Percentiles rank a stretch among this genome's conserved stretches.
These are phyloP conservation scores for Bolboschoenus planiculmis DNA, from an alignment of 176 grass and related monocot species.

Conservation along the genomic window DNA sequence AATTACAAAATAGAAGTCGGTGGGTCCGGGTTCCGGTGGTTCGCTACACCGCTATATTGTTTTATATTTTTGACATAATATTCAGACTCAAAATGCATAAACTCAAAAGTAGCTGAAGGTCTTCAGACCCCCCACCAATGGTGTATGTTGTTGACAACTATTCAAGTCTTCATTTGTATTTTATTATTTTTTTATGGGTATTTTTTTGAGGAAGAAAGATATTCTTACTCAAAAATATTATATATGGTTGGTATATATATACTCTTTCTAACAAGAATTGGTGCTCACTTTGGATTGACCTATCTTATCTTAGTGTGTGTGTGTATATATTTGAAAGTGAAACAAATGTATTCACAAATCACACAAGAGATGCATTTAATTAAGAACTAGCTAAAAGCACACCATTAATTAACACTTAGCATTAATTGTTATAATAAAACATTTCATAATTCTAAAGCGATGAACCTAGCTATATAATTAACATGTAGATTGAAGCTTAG, in stretches of 20 bases:
- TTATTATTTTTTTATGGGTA: neutral
- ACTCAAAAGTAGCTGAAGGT: neutral
- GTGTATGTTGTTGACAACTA: neutral
- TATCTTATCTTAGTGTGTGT: no score
- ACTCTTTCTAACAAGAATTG: neutral
- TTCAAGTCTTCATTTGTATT: neutral
- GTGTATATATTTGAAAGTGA: no score
- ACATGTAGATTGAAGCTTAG: neutral
- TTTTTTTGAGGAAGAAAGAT: neutral
- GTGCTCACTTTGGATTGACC: neutral
- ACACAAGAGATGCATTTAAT: neutral
- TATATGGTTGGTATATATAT: neutral
- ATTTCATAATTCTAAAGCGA: slow-evolving; percentile 13
- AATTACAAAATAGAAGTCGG: neutral
- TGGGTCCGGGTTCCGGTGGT: neutral
- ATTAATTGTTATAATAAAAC: no score
- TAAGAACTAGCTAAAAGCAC: neutral
- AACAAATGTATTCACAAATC: no score
- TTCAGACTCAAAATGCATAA: slow-evolving; percentile 8
- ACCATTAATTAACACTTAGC: neutral
- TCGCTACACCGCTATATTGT: neutral
- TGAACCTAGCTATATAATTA: neutral
- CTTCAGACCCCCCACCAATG: slow-evolving; percentile 7
- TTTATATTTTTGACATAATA: neutral
- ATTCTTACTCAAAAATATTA: neutral